A percentile compares a stretch with the other conserved stretches of the same genome.
Evolutionary conservation across 352 stramenopile genomes (phyloP).

Genomic region (Thalassiosira sp.): DNA sequence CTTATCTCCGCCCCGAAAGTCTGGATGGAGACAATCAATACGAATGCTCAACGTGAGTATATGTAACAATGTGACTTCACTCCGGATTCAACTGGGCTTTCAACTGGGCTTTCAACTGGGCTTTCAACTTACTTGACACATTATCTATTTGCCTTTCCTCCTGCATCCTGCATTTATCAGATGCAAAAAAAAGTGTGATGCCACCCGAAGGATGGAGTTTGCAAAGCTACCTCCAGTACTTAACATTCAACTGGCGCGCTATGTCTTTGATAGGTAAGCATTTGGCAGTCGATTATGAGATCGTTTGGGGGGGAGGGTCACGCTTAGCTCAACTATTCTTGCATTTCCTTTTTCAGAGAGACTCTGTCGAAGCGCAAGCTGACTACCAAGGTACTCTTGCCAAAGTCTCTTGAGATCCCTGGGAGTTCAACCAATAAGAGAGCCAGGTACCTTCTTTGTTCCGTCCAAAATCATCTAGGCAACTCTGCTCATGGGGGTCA

Average conservation of each 20-base stretch:
- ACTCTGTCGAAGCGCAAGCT: constrained; percentile 78
- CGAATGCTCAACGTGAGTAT: constrained; percentile 54
- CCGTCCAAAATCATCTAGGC: constrained; percentile 79
- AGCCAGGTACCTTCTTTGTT: constrained; percentile 69
- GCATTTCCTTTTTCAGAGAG: constrained; percentile 1
- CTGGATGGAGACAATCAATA: constrained; percentile 82
- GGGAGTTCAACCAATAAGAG: constrained; percentile 5
- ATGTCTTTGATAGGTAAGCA: constrained; percentile 74
- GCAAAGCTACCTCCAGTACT: constrained; percentile 70
- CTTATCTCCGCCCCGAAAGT: constrained; percentile 63
- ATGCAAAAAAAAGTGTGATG: constrained; percentile 73
- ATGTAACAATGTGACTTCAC: neutral
- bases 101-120: neutral
- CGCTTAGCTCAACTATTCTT: neutral
- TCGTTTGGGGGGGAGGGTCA: too few relatives aligned
- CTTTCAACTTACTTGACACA: neutral
- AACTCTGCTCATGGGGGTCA: constrained; percentile 78
- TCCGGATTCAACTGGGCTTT: neutral
- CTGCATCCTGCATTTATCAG: constrained; percentile 3
- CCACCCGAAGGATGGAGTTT: constrained; percentile 53
- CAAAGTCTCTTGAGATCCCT: constrained; percentile 52
- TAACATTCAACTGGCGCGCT: constrained; percentile 81
- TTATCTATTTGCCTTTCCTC: neutral
- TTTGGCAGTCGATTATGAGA: neutral
- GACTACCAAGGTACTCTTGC: constrained; percentile 70